A percentile compares a stretch with the other conserved stretches of the same genome.
These are phyloP conservation scores for Tuber melanosporum DNA, from an alignment of 495 filamentous ascomycete species.

Conservation along the genomic window DNA sequence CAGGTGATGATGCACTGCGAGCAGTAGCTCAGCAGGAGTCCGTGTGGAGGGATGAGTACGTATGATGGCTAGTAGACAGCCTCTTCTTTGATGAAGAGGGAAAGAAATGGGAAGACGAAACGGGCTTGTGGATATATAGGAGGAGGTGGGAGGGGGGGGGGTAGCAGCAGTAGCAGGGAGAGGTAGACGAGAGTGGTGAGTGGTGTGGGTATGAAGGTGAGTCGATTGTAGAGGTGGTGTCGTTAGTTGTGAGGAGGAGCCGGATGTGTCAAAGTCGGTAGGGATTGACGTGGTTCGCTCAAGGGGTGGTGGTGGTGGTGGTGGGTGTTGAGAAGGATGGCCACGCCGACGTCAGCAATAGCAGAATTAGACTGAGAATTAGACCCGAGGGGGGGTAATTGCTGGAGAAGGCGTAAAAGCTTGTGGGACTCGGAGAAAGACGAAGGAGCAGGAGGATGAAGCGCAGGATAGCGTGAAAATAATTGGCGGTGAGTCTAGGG, in stretches of 20 bases:
- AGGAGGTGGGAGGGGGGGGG: conserved; percentile 17
- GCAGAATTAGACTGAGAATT: background rate
- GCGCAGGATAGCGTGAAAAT: conserved; percentile 22
- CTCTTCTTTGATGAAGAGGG: conserved; percentile 30
- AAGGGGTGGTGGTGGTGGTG: conserved; percentile 18
- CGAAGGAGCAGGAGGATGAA: background rate
- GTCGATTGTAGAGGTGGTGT: conserved; percentile 13
- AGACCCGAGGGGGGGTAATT: background rate
- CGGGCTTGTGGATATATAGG: conserved; percentile 34
- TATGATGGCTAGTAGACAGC: conserved; percentile 29
- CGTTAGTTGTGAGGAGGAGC: background rate
- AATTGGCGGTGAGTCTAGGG: conserved; percentile 21
- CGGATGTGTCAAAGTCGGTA: conserved; percentile 4
- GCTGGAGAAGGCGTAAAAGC: background rate
- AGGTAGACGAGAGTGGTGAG: background rate
- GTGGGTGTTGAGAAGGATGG: conserved; percentile 6
- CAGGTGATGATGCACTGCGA: conserved; percentile 15
- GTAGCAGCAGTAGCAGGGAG: background rate
- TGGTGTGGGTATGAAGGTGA: conserved; percentile 13
- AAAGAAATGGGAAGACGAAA: conserved; percentile 29
- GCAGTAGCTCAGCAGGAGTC: conserved; percentile 7
- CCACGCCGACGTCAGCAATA: conserved; percentile 32
- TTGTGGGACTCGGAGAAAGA: background rate
- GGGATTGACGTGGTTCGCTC: conserved; percentile 39
- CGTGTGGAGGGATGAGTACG: conserved; percentile 9